Base-by-base conservation (phyloP, 768 basidiomycete species). In the Phlegmacium glaucopus region DNA sequence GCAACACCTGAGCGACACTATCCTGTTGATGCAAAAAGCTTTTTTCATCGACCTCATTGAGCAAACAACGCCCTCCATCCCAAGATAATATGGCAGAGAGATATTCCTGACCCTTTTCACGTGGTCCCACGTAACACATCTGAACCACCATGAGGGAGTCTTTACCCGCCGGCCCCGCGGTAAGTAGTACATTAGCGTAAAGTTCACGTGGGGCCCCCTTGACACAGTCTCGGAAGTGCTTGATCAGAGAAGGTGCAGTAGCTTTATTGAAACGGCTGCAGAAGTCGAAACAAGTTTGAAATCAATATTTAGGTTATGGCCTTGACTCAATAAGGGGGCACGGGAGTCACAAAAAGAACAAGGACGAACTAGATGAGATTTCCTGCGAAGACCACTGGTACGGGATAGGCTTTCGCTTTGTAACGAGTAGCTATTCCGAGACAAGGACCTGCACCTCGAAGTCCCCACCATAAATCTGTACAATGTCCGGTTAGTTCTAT, bases 11-110 rank as follows among this genome's bases (percentile, higher is more conserved):
- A 10, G 90, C 90, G 8, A 95, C 85, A 49, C 90, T 93, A 57
- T 93, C 87, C 66, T 95, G 94, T 62, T 96, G 94, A 59, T 83
- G 79, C 52, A 91, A 67, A 65, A 94, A 94, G 41, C 81, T 87
- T 66, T 94, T 89, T 67, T 94, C 94, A 53, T 87, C 74, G 4
- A 96, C 90, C 63, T 95, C 94, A 55, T 94, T 93, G 42, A 96
- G 73, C 44, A 94, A 65, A 57, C 90, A 93, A 36, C 76, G 71
- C 58, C 90, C 94, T 40, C 92, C 92, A 38, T 88, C 84, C 94
- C 94, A 96, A 27, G 85, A 85, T 6, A 84, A 83, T 53, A 95
- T 85, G 2, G 76, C 75, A n/a, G 84, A 78, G 48, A 93, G 80
- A 44, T 90, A 82, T 54, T 90, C 90, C 60, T 84, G 83, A 2